Evolutionary conservation across 768 basidiomycete species (phyloP).

Genomic region (Tylopilus balloui): DNA sequence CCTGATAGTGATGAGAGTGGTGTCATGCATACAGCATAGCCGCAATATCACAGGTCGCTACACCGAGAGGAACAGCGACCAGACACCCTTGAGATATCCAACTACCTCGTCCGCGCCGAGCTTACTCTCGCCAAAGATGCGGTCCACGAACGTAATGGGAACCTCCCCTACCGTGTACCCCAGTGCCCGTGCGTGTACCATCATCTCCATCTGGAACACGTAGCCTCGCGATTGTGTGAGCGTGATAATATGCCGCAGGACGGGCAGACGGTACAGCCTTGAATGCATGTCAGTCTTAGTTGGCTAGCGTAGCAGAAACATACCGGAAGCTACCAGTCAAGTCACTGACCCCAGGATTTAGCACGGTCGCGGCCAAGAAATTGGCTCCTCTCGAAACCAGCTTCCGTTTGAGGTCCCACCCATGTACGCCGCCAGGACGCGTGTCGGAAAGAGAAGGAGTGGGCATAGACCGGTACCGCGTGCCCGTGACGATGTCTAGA

Average conservation of each 20-base stretch:
- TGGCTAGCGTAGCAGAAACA: slow-evolving; percentile 17
- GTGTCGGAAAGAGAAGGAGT: slow-evolving; percentile 55
- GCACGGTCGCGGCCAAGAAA: slow-evolving; percentile 80
- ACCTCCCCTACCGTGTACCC: slow-evolving; percentile 88
- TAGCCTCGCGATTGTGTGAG: slow-evolving; percentile 85
- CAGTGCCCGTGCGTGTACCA: slow-evolving; percentile 80
- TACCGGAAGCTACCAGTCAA: slow-evolving; percentile 88
- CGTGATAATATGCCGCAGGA: slow-evolving; percentile 78
- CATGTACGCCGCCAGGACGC: slow-evolving; percentile 80
- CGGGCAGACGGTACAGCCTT: slow-evolving; percentile 73
- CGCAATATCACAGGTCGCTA: background rate
- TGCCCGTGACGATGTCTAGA: slow-evolving; percentile 91
- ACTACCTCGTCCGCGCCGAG: slow-evolving; percentile 86
- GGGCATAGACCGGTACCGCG: slow-evolving; percentile 69
- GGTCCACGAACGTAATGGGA: slow-evolving; percentile 92
- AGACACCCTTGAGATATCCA: slow-evolving; percentile 81
- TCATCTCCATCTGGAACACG: slow-evolving; percentile 99
- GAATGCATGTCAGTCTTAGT: background rate
- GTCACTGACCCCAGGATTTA: slow-evolving; percentile 85
- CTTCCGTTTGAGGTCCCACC: slow-evolving; percentile 90
- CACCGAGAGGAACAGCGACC: slow-evolving; percentile 70
- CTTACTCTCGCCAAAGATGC: slow-evolving; percentile 92
- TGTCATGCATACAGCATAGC: background rate
- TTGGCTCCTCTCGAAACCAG: slow-evolving; percentile 87
- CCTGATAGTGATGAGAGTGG: no score